Evolutionary conservation across 495 filamentous ascomycete genomes (phyloP).

Genomic region (Pseudevernia furfuracea): DNA sequence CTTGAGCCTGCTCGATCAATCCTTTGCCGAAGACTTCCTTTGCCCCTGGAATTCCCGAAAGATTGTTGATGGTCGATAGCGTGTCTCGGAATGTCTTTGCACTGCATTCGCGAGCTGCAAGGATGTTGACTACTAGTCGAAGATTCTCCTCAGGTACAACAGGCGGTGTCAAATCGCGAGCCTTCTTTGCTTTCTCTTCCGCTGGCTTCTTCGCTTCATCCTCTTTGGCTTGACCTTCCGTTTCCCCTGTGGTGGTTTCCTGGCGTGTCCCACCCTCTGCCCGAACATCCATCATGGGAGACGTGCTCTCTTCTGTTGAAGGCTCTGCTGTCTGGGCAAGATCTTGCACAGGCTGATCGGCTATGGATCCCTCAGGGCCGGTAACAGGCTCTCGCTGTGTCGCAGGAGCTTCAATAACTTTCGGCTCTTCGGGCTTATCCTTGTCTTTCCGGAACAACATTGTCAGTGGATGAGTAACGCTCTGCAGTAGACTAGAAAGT

Average conservation of each 20-base stretch:
- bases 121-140: conserved; percentile 86
- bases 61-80: conserved; percentile 92
- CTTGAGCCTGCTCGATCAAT: conserved; percentile 76
- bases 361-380: conserved; percentile 16
- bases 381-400: conserved; percentile 24
- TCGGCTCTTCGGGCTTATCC: conserved; percentile 36
- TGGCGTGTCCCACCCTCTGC: conserved; percentile 6
- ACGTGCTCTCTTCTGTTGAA: conserved; percentile 8
- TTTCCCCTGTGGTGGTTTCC: not conserved
- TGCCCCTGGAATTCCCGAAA: conserved; percentile 85
- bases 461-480: conserved; percentile 80
- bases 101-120: conserved; percentile 90
- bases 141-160: conserved; percentile 85
- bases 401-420: conserved; percentile 25
- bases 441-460: conserved; percentile 78
- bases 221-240: conserved; percentile 29
- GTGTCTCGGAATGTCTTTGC: conserved; percentile 96
- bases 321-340: conserved; percentile 23
- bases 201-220: conserved; percentile 33
- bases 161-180: conserved; percentile 66
- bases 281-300: conserved; percentile 20
- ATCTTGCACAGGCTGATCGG: conserved; percentile 28
- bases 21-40: conserved; percentile 87
- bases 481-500: conserved; percentile 75
- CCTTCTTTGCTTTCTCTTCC: conserved; percentile 60